Evolutionary conservation across 495 filamentous ascomycete genomes (phyloP).

Genomic region (Xylaria sp.): DNA sequence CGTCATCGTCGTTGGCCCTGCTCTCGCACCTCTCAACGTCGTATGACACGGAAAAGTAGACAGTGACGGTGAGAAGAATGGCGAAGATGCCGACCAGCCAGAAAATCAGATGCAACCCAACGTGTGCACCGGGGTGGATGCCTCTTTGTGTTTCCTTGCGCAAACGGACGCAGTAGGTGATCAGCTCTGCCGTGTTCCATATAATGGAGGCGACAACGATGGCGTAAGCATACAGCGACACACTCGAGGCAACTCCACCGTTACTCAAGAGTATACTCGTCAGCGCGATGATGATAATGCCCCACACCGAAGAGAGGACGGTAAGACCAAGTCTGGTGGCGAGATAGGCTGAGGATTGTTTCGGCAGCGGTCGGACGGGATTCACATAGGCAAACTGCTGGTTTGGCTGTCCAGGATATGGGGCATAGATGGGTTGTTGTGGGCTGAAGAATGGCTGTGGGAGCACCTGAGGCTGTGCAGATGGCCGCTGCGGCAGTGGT

Average conservation of each 20-base stretch:
- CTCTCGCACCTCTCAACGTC: slow-evolving; percentile 11
- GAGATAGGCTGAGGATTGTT: slow-evolving; percentile 32
- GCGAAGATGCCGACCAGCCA: slow-evolving; percentile 43
- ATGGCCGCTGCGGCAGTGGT: slow-evolving; percentile 14
- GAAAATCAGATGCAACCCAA: slow-evolving; percentile 45
- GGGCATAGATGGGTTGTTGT: slow-evolving; percentile 27
- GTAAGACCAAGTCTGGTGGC: slow-evolving; percentile 42
- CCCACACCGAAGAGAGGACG: slow-evolving; percentile 34
- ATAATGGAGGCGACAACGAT: slow-evolving; percentile 43
- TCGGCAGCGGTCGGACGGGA: slow-evolving; percentile 31
- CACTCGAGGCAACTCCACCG: background rate
- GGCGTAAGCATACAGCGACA: slow-evolving; percentile 26
- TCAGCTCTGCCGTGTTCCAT: slow-evolving; percentile 46
- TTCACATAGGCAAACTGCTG: slow-evolving; percentile 30
- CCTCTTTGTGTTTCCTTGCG: slow-evolving; percentile 37
- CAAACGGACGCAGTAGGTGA: slow-evolving; percentile 37
- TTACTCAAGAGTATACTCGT: slow-evolving; percentile 30
- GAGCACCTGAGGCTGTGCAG: slow-evolving; percentile 14
- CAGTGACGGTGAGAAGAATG: slow-evolving; percentile 21
- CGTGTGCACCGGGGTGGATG: slow-evolving; percentile 48
- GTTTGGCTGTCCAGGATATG: slow-evolving; percentile 30
- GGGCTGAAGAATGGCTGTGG: slow-evolving; percentile 23
- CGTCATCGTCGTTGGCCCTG: slow-evolving; percentile 16
- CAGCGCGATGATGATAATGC: slow-evolving; percentile 40
- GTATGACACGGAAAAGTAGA: slow-evolving; percentile 5